phyloP scores from a whole-genome alignment of 352 stramenopile species.

The Phytophthora rubi region DNA sequence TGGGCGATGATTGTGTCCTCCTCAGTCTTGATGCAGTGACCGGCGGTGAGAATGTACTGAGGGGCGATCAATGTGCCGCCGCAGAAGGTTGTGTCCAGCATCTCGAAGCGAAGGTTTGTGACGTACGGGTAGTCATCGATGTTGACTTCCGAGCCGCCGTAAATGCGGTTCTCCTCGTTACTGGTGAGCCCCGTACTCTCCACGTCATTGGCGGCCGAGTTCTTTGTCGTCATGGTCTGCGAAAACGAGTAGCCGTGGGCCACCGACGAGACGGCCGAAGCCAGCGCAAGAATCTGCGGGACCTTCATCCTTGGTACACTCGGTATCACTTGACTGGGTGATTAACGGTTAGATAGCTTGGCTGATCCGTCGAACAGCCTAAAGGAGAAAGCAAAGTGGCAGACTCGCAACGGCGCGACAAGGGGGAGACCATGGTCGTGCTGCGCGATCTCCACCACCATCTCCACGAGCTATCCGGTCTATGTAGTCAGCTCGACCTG shows the following conservation, averaged over 20 bases:
- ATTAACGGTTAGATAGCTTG: constrained; percentile 4
- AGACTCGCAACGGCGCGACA: constrained; percentile 29
- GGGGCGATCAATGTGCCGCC: constrained; percentile 62
- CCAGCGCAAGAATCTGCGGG: constrained; percentile 23
- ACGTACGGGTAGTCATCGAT: constrained; percentile 56
- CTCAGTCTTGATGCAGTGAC: constrained; percentile 66
- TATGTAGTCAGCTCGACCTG: constrained; percentile 13
- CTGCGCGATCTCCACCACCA: constrained; percentile 31
- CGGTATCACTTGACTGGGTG: constrained; percentile 18
- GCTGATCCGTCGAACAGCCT: constrained; percentile 10
- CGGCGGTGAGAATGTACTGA: constrained; percentile 70
- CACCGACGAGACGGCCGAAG: constrained; percentile 18
- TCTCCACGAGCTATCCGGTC: constrained; percentile 22
- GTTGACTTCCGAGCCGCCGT: constrained; percentile 57
- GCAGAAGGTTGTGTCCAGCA: constrained; percentile 50
- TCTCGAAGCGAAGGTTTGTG: constrained; percentile 49
- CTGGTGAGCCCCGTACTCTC: constrained; percentile 21
- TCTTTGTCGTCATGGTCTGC: constrained; percentile 22
- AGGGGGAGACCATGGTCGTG: constrained; percentile 5
- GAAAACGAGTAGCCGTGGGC: constrained; percentile 40
- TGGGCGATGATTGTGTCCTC: constrained; percentile 42
- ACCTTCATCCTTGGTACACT: constrained; percentile 22
- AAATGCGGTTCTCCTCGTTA: constrained; percentile 51
- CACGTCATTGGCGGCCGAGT: constrained; percentile 4
- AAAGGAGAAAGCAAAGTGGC: constrained; percentile 35